A percentile compares a stretch with the other conserved stretches of the same genome.
Conservation (phyloP, 371 early-diverging fungal genomes). For the Catenaria anguillulae region DNA sequence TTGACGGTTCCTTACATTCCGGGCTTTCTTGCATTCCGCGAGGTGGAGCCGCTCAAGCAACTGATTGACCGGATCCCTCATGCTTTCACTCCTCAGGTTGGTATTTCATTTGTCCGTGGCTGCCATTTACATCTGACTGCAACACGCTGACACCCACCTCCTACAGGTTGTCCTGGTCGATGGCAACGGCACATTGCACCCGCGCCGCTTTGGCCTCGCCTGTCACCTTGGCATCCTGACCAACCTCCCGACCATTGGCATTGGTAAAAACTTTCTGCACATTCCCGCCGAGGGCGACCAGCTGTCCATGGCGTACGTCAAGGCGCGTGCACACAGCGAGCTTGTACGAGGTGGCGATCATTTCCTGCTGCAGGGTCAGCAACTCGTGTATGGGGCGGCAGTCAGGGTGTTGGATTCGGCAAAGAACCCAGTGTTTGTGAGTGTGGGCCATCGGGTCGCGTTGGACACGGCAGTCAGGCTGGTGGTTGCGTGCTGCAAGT, state of each 20-base stretch:
- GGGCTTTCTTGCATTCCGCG: constrained; percentile 80
- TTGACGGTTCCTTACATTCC: constrained; percentile 62
- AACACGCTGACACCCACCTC: constrained; percentile 8
- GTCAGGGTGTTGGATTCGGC: constrained; percentile 17
- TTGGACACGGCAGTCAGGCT: constrained; percentile 49
- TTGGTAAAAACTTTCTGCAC: constrained; percentile 72
- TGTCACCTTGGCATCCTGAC: constrained; percentile 65
- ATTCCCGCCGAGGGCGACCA: constrained; percentile 33
- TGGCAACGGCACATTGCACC: constrained; percentile 81
- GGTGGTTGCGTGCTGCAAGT: constrained; percentile 42
- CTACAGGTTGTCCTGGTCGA: constrained; percentile 65
- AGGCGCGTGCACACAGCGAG: constrained; percentile 11
- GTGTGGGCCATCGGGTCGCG: constrained; percentile 60
- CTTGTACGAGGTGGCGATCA: constrained; percentile 23
- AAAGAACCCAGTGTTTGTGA: constrained; percentile 71
- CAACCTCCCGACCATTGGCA: constrained; percentile 56
- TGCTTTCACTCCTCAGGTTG: constrained; percentile 54
- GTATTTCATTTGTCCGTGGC: no score
- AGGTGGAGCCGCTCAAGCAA: constrained; percentile 41
- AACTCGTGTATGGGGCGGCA: constrained; percentile 10
- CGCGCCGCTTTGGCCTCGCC: constrained; percentile 72
- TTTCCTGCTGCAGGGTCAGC: constrained; percentile 22
- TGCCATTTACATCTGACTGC: no score
- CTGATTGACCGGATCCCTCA: constrained; percentile 31
- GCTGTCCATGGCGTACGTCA: constrained; percentile 16